Percentiles rank a stretch among this genome's conserved stretches.
Conservation (phyloP, 441 rosid genomes). For the Corymbia citriodora region DNA sequence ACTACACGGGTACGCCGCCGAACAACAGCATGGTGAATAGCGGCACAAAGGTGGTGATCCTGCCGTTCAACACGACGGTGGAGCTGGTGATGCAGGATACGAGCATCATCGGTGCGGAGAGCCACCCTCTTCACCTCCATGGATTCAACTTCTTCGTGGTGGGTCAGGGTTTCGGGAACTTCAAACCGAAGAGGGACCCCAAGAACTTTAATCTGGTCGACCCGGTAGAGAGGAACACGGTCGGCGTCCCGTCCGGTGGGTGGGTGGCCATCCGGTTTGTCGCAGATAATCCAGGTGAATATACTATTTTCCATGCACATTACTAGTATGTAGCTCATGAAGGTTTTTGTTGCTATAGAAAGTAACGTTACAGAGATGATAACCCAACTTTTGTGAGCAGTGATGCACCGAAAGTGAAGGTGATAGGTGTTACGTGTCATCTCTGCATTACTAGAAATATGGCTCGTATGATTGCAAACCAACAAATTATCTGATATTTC, state of each 20-base stretch:
- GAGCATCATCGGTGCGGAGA: background rate
- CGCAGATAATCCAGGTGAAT: conserved; percentile 4
- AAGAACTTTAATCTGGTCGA: conserved; percentile 1
- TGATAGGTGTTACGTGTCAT: background rate
- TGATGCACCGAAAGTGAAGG: background rate
- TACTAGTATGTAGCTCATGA: background rate
- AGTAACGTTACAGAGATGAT: background rate
- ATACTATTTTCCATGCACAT: background rate
- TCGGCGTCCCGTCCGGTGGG: conserved; percentile 2
- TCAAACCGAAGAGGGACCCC: conserved; percentile 1
- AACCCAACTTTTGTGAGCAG: background rate
- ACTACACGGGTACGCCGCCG: conserved; percentile 5
- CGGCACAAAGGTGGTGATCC: conserved; percentile 3
- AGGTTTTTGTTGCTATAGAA: background rate
- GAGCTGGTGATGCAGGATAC: conserved; percentile 13
- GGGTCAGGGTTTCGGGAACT: conserved; percentile 1
- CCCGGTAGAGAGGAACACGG: conserved; percentile 6
- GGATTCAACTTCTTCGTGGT: conserved; percentile 8
- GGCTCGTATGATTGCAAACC: background rate
- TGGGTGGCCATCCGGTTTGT: conserved; percentile 8
- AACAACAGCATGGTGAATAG: background rate
- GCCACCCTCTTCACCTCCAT: conserved; percentile 12
- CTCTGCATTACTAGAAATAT: background rate
- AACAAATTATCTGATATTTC: background rate
- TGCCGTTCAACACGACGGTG: conserved; percentile 3